A percentile compares a stretch with the other conserved stretches of the same genome.
phyloP scores from a whole-genome alignment of 805 yeast species.

The Kazachstania bromeliacearum region DNA sequence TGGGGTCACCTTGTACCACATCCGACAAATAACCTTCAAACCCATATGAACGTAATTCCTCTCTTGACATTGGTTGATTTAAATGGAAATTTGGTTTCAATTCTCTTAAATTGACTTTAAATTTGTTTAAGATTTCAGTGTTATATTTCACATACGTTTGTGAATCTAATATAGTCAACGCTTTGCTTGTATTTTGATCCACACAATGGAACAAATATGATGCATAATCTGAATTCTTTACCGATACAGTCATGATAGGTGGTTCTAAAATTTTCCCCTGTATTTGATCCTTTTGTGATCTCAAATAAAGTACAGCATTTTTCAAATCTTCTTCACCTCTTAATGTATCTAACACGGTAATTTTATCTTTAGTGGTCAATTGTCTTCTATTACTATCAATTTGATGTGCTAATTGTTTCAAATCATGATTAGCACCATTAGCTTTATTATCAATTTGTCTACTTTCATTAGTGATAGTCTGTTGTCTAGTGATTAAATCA shows the following conservation, averaged over 20 bases:
- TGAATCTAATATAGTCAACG: slow-evolving; percentile 53
- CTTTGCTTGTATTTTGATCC: slow-evolving; percentile 42
- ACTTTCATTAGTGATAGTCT: slow-evolving; percentile 12
- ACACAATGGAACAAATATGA: slow-evolving; percentile 50
- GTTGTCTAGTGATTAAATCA: slow-evolving; percentile 14
- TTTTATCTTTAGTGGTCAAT: slow-evolving; percentile 41
- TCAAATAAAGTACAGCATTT: slow-evolving; percentile 26
- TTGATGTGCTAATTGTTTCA: slow-evolving; percentile 30
- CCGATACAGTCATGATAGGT: slow-evolving; percentile 56
- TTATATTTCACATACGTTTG: slow-evolving; percentile 42
- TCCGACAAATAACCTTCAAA: slow-evolving; percentile 78
- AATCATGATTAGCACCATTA: slow-evolving; percentile 33
- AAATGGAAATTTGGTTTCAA: slow-evolving; percentile 12
- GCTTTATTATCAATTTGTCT: slow-evolving; percentile 25
- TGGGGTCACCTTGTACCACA: slow-evolving; percentile 59
- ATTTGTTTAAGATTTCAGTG: slow-evolving; percentile 33
- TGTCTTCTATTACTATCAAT: slow-evolving; percentile 30
- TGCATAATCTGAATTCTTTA: slow-evolving; percentile 41
- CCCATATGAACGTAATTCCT: slow-evolving; percentile 41
- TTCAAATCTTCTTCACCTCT: slow-evolving; percentile 27
- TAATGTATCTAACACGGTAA: slow-evolving; percentile 35
- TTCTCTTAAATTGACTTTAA: slow-evolving; percentile 52
- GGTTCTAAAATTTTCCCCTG: slow-evolving; percentile 53
- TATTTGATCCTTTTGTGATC: slow-evolving; percentile 33
- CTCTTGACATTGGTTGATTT: slow-evolving; percentile 16